These are phyloP conservation scores for Chrysochromulina tobinii DNA, from an alignment of 78 protist species.

Conservation along the genomic window DNA sequence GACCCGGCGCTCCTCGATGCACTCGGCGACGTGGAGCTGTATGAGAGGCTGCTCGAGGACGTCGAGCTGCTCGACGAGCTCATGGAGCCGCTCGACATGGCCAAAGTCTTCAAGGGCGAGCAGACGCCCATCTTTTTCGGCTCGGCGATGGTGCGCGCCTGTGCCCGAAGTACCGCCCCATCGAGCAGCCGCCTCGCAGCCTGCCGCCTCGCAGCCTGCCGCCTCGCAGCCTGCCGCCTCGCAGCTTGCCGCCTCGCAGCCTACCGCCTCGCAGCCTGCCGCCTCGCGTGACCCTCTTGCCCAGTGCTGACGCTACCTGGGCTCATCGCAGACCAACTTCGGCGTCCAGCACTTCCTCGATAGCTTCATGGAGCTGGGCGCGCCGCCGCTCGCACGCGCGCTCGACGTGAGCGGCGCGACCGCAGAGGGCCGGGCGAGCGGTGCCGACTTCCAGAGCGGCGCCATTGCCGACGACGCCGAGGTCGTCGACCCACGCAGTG, in stretches of 20 bases:
- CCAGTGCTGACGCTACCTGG: too few species aligned
- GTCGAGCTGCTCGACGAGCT: constrained; percentile 26
- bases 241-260: too few species aligned
- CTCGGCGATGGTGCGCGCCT: background rate
- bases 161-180: too few species aligned
- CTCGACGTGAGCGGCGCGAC: background rate
- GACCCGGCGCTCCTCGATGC: background rate
- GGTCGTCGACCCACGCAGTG: background rate
- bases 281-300: too few species aligned
- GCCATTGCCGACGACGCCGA: background rate
- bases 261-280: too few species aligned
- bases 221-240: too few species aligned
- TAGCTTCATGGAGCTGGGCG: background rate
- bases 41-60: constrained; percentile 25
- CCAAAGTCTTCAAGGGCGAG: background rate
- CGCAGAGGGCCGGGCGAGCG: background rate
- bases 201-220: too few species aligned
- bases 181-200: too few species aligned
- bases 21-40: constrained; percentile 14
- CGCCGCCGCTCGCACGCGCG: constrained; percentile 19
- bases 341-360: constrained; percentile 34
- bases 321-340: constrained; percentile 9
- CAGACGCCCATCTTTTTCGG: constrained; percentile 37
- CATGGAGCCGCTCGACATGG: constrained; percentile 6
- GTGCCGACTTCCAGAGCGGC: background rate